Base-by-base conservation (phyloP, 768 basidiomycete genomes). In the Rhizopogon roseolus region DNA sequence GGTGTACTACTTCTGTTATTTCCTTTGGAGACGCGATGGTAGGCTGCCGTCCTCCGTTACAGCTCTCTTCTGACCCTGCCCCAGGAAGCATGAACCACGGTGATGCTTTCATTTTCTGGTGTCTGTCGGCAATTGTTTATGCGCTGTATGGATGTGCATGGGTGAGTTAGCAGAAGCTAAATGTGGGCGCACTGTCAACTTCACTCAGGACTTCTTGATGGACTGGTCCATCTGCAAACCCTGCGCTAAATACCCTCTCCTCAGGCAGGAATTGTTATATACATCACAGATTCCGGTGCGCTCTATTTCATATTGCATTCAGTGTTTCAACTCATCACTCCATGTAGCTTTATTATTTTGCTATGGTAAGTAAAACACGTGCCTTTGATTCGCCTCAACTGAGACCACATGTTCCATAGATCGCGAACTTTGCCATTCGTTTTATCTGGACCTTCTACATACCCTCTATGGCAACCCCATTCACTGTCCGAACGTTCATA, bases 201-300 rank as follows among this genome's bases (percentile, higher is more conserved):
- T 52, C 28, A 52, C 25, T 32, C 58, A 91, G 93, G 93, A 97
- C 61, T 67, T 93, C 32, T 64, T 87, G 9, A 89, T 95, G 82
- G 96, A 98, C 67, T 98, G 96, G 96, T 91, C 89, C 1, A 65
- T 98, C 41, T 72, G 93, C 41, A 76, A 81, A 53, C 74, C 78
- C 4, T 83, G 74, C 54, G 73, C 76, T 7, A 73, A 61, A 55
- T 75, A 88, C 57, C 79, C 72, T 17, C 72, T 90, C 39, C 77
- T 98, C 3, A 83, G 97, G 16, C 68, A 73, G 4, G 90, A 95
- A 37, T 70, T 96, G 32, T 72, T 90, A 2, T 98, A 94, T 66
- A 73, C 77, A 6, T 78, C 84, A 43, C 64, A 81, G 39, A 72
- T 85, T 59, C 74, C 77, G 19, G 87, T 91, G 50, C 53, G 79